A percentile compares a stretch with the other conserved stretches of the same genome.
Conservation (phyloP, 306 rosid species). For the Prunus dulcis region DNA sequence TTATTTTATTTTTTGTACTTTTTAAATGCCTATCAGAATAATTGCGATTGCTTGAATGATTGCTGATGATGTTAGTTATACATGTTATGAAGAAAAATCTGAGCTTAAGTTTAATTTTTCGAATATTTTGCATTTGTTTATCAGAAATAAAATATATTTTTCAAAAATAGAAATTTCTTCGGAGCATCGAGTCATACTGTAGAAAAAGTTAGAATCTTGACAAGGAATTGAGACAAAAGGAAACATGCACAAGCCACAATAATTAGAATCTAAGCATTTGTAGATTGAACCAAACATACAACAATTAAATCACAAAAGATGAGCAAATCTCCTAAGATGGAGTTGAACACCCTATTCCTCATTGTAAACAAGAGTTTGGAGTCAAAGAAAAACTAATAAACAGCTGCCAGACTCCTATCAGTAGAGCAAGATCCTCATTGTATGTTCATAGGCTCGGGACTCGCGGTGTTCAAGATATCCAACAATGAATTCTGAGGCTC, state of each 20-base stretch:
- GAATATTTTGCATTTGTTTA: too few relatives aligned
- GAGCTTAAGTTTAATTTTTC: too few relatives aligned
- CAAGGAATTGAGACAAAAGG: background rate
- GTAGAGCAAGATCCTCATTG: constrained; percentile 21
- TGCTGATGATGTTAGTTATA: too few relatives aligned
- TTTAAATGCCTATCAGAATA: background rate
- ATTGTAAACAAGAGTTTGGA: constrained; percentile 1
- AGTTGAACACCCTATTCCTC: constrained; percentile 1
- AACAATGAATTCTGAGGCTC: constrained; percentile 70
- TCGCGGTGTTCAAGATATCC: constrained; percentile 56
- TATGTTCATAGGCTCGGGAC: constrained; percentile 83
- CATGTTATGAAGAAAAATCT: too few relatives aligned
- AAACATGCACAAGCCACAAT: background rate
- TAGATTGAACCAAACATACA: constrained; percentile 16
- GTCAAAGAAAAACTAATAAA: background rate
- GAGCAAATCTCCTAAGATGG: background rate
- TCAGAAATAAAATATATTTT: too few relatives aligned
- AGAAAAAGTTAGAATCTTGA: background rate
- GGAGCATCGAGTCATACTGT: too few relatives aligned
- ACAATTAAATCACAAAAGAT: constrained; percentile 9
- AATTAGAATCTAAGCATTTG: background rate
- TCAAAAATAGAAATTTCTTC: too few relatives aligned
- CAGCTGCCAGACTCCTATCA: constrained; percentile 17
- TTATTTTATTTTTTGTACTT: background rate
- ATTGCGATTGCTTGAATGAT: background rate